phyloP scores from a whole-genome alignment of 2,329 filamentous ascomycete species.

The Dactylellina sp. region DNA sequence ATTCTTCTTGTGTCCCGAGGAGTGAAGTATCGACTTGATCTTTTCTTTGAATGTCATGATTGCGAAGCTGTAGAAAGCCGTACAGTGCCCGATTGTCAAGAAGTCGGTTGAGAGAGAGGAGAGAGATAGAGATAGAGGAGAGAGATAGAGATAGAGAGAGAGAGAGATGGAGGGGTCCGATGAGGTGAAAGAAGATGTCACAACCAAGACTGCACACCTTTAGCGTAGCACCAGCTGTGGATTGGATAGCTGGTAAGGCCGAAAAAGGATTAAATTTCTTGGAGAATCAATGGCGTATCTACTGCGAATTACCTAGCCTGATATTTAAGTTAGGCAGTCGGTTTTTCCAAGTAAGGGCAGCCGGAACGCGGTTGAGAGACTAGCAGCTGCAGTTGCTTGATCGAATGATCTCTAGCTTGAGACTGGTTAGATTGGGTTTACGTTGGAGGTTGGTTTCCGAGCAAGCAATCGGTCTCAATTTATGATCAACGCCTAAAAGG shows the following conservation, averaged over 20 bases:
- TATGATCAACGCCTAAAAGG: no score
- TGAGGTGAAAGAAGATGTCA: neutral
- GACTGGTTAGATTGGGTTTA: conserved; percentile 5
- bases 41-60: conserved; percentile 53
- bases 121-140: neutral
- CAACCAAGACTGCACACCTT: neutral
- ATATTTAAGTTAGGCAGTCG: neutral
- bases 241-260: conserved; percentile 22
- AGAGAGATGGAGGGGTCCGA: neutral
- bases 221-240: conserved; percentile 15
- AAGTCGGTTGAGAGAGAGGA: neutral
- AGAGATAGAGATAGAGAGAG: no score
- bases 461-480: no score
- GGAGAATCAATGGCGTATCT: conserved; percentile 13
- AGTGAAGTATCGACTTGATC: conserved; percentile 42
- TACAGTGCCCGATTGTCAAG: neutral
- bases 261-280: conserved; percentile 20
- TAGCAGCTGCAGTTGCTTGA: no score
- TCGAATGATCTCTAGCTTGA: neutral
- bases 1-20: conserved; percentile 35
- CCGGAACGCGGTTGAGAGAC: neutral
- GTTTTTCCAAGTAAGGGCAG: neutral
- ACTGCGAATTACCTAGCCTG: conserved; percentile 11
- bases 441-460: neutral
- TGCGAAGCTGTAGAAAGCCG: neutral